Base-by-base conservation (phyloP, 139 green algal species). In the Yamagishiella unicocca region DNA sequence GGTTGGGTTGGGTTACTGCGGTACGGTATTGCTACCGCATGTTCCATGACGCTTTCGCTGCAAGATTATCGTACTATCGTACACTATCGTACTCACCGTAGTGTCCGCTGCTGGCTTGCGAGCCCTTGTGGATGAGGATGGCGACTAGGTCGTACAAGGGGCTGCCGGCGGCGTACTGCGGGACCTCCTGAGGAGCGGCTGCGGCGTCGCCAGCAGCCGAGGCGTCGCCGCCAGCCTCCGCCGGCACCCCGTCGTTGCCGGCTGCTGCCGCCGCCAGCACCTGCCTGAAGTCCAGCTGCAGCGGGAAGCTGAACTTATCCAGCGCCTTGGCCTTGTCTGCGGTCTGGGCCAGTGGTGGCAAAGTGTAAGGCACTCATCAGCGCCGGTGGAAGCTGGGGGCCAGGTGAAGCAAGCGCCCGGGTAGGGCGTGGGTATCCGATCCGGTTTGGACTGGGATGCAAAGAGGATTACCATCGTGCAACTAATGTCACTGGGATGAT, bases 101-200 rank as follows among this genome's bases (percentile, higher is more conserved):
- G 90, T 99, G 96, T 0, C 96, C 96, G 55, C 93, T 91, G 46
- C 89, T 95, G 8, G 96, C 95, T 61, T 88, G 94, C 53, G 53
- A 64, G 37, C 96, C 96, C 87, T 97, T 97, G 89, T 99, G 96
- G 8, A 98, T 93, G 10, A 99, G 94, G 61, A 99, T 95, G 29
- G 92, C 93, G 2, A 89, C 85, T 61, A 99, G 92, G 33, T 97
- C 93, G 73, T 98, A 98, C 35, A 53, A 9, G 2, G 75, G 40
- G 50, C 50, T 68, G 45, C 61, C 78, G 9, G 64, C 45, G 9
- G 82, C 33, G 33, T 58, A 80, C 67, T 75, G 19, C 4, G 82
- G 67, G 25, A 58, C 31, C 50, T 87, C 67, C 31, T 54, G 21
- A 7, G 66, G 5, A 3, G 35, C 45, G 2, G 33, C 66, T 8